These are phyloP conservation scores for Solanum appendiculatum DNA, from an alignment of 257 asterid genomes.

Conservation along the genomic window DNA sequence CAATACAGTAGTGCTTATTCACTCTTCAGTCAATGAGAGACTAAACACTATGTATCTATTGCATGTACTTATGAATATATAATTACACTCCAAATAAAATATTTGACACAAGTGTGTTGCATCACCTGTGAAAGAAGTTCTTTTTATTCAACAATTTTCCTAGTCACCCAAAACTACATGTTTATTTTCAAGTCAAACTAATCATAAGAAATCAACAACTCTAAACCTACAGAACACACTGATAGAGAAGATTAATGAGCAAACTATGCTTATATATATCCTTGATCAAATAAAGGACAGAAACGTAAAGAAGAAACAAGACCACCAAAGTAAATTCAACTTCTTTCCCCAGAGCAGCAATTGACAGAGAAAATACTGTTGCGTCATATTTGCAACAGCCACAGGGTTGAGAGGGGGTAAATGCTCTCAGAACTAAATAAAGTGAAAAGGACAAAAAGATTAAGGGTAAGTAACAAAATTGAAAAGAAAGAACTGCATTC, in stretches of 20 bases:
- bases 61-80: background rate
- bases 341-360: background rate
- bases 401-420: background rate
- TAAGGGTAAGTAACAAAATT: background rate
- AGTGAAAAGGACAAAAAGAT: background rate
- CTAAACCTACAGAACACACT: background rate
- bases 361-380: background rate
- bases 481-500: background rate
- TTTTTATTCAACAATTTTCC: background rate
- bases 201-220: background rate
- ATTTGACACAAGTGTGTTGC: background rate
- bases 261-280: background rate
- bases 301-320: background rate
- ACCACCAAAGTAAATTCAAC: background rate
- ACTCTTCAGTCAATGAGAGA: background rate
- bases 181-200: background rate
- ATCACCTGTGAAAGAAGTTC: background rate
- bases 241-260: background rate
- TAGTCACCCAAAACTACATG: background rate
- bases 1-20: background rate
- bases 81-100: background rate
- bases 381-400: background rate
- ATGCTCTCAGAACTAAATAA: background rate
- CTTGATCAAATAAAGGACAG: background rate
- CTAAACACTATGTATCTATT: background rate